Evolutionary conservation across 768 basidiomycete species (phyloP), one percentile per base, ranked within the genome.

Genomic region (Porphyrellus cyaneotinctus): DNA sequence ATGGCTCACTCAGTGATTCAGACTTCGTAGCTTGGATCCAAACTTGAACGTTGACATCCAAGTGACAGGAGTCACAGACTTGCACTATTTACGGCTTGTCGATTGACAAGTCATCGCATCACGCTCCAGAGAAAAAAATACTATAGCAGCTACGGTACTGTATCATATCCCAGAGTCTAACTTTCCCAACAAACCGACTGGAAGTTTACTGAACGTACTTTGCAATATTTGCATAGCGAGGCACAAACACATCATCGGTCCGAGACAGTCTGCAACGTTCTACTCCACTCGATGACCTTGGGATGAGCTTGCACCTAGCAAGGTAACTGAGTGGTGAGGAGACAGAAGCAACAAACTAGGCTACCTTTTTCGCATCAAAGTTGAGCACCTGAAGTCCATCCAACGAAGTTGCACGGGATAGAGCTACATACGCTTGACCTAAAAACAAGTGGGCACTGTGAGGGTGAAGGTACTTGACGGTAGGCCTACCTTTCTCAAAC

Each of bases 351-450:
- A 42, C 11, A 24, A 14, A 23, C 7, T 24, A 18, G 57, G 64
- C 39, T 62, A 89, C 92, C 78, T 91, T 93, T 14, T 52, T 70
- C 0, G 83, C 72, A 60, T 88, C 80, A 60, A 95, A 95, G 59
- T 87, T 80, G 18, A 91, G 74, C 4, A 94, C 87, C 64, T 95
- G 91, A 30, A 95, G 75, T 4, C 93, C 92, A 4, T 89, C 83
- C 49, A 95, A 73, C 5, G 80, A 84, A 0, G 92, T 94, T 15
- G 93, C 92, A 20, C 93, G 91, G 18, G 92, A 95, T 18, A 93
- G 78, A 5, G 89, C 90, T 26, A 94, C 91, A 54, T 92, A 92
- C n/a, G 90, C 88, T 75, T 93, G 91, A 30, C 90, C 89, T 91
- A 52, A 18, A 45, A 24, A 36, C 28, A 6, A 17, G 44, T 56